Evolutionary conservation across 2,329 filamentous ascomycete genomes (phyloP).

Genomic region (Xylaria sp.): DNA sequence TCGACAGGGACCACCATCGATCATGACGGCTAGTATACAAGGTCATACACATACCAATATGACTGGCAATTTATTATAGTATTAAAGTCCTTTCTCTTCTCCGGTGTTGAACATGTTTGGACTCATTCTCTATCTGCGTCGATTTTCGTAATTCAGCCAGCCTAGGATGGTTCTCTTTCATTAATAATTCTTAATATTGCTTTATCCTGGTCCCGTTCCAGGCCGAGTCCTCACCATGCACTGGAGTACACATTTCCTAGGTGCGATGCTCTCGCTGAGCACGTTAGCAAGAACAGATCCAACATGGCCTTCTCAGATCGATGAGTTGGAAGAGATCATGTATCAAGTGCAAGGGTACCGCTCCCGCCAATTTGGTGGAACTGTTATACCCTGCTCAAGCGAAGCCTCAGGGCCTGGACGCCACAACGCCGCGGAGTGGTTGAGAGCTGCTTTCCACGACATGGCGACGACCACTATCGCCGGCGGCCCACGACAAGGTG

Average conservation of each 20-base stretch:
- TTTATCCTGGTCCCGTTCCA: constrained; percentile 9
- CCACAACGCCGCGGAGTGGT: constrained; percentile 69
- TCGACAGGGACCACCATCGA: constrained; percentile 1
- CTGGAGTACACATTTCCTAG: constrained; percentile 42
- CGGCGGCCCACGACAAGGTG: constrained; percentile 56
- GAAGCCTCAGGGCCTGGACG: constrained; percentile 64
- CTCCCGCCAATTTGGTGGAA: constrained; percentile 64
- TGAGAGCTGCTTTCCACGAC: constrained; percentile 70
- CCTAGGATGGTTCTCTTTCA: constrained; percentile 19
- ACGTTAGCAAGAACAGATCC: constrained; percentile 56
- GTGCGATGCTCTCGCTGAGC: constrained; percentile 53
- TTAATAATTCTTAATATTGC: constrained; percentile 32
- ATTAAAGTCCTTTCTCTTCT: constrained; percentile 23
- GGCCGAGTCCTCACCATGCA: constrained; percentile 44
- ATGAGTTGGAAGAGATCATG: constrained; percentile 73
- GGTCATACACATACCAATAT: constrained; percentile 2
- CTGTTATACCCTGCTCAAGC: constrained; percentile 66
- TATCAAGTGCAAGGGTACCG: constrained; percentile 66
- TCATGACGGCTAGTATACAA: neutral
- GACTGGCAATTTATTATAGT: constrained; percentile 7
- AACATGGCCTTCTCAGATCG: constrained; percentile 69
- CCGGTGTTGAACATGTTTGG: neutral
- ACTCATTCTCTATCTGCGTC: constrained; percentile 12
- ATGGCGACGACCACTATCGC: constrained; percentile 65
- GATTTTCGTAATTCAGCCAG: constrained; percentile 11